These are phyloP conservation scores for Lachancea thermotolerans DNA, from an alignment of 805 yeast genomes.

Conservation along the genomic window DNA sequence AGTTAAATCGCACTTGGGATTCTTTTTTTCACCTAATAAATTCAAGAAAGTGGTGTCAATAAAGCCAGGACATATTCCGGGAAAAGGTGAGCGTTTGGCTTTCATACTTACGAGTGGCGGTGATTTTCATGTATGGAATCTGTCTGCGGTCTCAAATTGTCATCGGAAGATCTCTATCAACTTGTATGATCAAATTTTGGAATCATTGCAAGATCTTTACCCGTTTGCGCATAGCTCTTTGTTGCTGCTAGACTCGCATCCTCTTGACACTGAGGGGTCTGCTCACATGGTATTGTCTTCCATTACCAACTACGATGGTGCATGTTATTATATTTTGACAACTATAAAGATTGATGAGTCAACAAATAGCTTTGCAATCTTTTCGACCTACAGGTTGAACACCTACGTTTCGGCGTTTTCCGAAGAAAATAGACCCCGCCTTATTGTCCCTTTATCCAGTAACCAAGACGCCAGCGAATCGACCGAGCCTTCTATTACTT, in stretches of 20 bases:
- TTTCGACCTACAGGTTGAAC: constrained; percentile 61
- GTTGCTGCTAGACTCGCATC: constrained; percentile 56
- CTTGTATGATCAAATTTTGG: constrained; percentile 33
- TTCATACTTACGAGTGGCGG: constrained; percentile 40
- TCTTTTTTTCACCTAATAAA: constrained; percentile 26
- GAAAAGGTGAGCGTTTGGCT: constrained; percentile 43
- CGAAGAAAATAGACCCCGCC: constrained; percentile 36
- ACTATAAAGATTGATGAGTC: constrained; percentile 44
- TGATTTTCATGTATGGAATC: constrained; percentile 42
- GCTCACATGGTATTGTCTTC: constrained; percentile 46
- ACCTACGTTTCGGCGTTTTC: constrained; percentile 33
- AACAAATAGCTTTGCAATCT: constrained; percentile 44
- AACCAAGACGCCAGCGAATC: constrained; percentile 19
- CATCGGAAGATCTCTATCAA: constrained; percentile 34
- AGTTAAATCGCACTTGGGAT: constrained; percentile 31
- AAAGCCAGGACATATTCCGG: constrained; percentile 44
- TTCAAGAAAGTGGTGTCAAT: constrained; percentile 49
- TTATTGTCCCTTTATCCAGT: constrained; percentile 53
- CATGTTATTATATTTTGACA: constrained; percentile 41
- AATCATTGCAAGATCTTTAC: constrained; percentile 40
- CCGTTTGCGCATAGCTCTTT: constrained; percentile 48
- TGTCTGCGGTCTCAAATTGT: constrained; percentile 40
- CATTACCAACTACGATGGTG: constrained; percentile 31
- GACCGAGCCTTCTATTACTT: constrained; percentile 13
- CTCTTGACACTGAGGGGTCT: constrained; percentile 36